Conservation (phyloP, 352 stramenopile species). For the Phytophthora aleatoria region DNA sequence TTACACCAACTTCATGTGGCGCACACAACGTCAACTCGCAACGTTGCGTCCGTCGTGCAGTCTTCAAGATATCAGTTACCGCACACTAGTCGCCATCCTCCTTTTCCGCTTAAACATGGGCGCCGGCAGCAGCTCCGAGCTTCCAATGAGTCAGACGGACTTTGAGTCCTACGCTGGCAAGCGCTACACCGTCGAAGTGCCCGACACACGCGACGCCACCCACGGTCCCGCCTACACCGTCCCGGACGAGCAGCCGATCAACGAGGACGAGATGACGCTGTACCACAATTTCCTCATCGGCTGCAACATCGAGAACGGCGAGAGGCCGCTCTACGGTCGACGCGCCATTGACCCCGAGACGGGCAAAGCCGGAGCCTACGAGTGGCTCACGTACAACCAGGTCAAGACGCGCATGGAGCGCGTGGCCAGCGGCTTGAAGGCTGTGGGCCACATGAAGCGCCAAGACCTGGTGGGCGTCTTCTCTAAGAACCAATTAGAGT, state of each 20-base stretch:
- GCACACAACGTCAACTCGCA: neutral
- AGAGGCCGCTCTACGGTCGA: constrained; percentile 36
- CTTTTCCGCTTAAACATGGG: constrained; percentile 19
- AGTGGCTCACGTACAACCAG: constrained; percentile 51
- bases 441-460: constrained; percentile 22
- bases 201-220: constrained; percentile 28
- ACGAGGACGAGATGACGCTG: constrained; percentile 34
- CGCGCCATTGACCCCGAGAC: constrained; percentile 26
- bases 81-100: neutral
- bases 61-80: constrained; percentile 13
- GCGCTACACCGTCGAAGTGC: constrained; percentile 36
- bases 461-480: constrained; percentile 54
- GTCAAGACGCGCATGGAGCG: constrained; percentile 31
- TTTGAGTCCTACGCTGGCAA: constrained; percentile 31
- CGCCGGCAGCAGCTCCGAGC: constrained; percentile 24
- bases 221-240: constrained; percentile 34
- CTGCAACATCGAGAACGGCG: constrained; percentile 28
- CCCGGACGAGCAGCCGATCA: constrained; percentile 13
- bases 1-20: neutral
- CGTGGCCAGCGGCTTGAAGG: constrained; percentile 30
- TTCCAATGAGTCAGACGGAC: constrained; percentile 30
- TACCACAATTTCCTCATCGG: constrained; percentile 39
- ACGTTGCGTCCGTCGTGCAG: constrained; percentile 4
- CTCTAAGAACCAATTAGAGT: constrained; percentile 57
- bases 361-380: constrained; percentile 33